phyloP scores from a whole-genome alignment of 371 early-diverging fungal genomes.

The Umbelopsis sp. region DNA sequence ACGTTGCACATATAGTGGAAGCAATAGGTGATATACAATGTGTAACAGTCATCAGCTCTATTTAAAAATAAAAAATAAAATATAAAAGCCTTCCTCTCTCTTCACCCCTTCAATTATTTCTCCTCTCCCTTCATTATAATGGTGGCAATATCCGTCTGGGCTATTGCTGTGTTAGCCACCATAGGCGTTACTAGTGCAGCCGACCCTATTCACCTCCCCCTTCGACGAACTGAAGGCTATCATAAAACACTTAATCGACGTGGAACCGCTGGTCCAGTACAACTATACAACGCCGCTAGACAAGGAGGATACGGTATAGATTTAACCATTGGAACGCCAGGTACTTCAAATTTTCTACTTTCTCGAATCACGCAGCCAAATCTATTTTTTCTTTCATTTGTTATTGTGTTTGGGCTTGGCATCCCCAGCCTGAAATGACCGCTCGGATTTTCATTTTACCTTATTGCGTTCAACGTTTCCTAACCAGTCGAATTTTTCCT shows the following conservation, averaged over 20 bases:
- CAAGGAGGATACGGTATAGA: slow-evolving; percentile 22
- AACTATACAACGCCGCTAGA: slow-evolving; percentile 33
- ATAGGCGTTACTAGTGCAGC: not conserved
- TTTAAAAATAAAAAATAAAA: too few relatives aligned
- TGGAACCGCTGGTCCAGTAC: not conserved
- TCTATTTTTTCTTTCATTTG: too few relatives aligned
- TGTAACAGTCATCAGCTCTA: too few relatives aligned
- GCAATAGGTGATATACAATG: too few relatives aligned
- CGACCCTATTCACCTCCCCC: slow-evolving; percentile 1
- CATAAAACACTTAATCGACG: not conserved
- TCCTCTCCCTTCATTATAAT: not conserved
- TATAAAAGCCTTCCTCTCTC: not conserved
- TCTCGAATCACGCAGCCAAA: not conserved
- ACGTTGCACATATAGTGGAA: too few relatives aligned
- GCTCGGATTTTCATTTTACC: not conserved
- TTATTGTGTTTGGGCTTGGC: too few relatives aligned
- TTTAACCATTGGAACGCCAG: slow-evolving; percentile 7
- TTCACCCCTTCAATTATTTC: too few relatives aligned
- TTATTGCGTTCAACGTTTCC: too few relatives aligned
- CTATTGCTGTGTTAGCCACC: not conserved
- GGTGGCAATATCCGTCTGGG: slow-evolving; percentile 3
- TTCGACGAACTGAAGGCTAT: not conserved
- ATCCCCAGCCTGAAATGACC: too few relatives aligned
- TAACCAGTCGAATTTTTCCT: slow-evolving; percentile 21
- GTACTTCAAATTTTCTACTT: not conserved